Percentiles rank a stretch among this genome's conserved stretches.
phyloP scores from a whole-genome alignment of 1,284 basidiomycete genomes.

The Amylostereum areolatum region DNA sequence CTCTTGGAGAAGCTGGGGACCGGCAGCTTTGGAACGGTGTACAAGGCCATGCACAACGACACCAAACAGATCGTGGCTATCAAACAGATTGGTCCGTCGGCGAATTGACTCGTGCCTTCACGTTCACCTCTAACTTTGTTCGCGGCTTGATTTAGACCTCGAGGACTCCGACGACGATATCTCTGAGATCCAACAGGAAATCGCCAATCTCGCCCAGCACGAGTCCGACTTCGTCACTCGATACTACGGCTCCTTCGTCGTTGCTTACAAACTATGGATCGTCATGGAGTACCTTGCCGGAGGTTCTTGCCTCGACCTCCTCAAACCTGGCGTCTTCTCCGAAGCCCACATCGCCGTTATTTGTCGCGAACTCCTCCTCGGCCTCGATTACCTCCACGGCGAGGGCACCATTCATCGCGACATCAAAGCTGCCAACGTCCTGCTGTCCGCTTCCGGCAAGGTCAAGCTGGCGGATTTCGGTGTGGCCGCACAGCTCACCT shows the following conservation, averaged over 20 bases:
- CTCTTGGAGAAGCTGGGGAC: slow-evolving; percentile 94
- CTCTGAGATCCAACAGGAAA: slow-evolving; percentile 96
- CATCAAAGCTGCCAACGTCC: slow-evolving; percentile 97
- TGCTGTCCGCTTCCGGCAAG: slow-evolving; percentile 84
- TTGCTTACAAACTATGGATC: slow-evolving; percentile 98
- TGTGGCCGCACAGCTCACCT: slow-evolving; percentile 89
- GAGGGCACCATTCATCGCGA: slow-evolving; percentile 97
- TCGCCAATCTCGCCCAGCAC: slow-evolving; percentile 91
- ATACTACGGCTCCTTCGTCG: slow-evolving; percentile 96
- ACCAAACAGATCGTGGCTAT: slow-evolving; percentile 94
- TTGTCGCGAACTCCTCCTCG: slow-evolving; percentile 89
- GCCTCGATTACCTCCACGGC: slow-evolving; percentile 90
- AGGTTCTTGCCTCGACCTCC: slow-evolving; percentile 94
- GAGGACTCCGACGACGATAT: slow-evolving; percentile 94
- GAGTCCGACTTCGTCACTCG: slow-evolving; percentile 94
- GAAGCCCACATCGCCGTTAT: slow-evolving; percentile 94
- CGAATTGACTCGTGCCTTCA: neutral
- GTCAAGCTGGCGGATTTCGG: slow-evolving; percentile 98
- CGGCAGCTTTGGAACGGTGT: slow-evolving; percentile 96
- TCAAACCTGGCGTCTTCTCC: slow-evolving; percentile 87
- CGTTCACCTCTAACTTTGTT: slow-evolving; percentile 1
- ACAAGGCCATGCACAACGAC: slow-evolving; percentile 94
- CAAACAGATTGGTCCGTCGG: slow-evolving; percentile 86
- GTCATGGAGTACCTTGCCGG: slow-evolving; percentile 99
- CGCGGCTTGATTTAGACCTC: slow-evolving; percentile 45